phyloP scores from a whole-genome alignment of 371 early-diverging fungal species.

The Mortierella sp. region DNA sequence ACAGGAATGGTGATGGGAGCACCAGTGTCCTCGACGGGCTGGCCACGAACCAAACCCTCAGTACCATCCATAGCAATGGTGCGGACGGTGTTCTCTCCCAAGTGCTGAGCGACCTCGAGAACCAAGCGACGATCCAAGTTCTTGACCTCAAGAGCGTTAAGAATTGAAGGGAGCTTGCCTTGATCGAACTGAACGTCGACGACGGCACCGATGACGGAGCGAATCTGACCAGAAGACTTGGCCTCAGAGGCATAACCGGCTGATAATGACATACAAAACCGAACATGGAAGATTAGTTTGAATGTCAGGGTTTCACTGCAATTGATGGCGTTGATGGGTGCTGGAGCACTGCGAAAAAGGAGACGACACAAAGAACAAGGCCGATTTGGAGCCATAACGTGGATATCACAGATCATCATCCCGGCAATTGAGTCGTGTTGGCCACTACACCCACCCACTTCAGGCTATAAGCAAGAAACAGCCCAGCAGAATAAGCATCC shows the following conservation, averaged over 20 bases:
- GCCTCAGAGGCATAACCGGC: conserved; percentile 60
- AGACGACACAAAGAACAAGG: no score
- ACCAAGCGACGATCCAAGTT: conserved; percentile 89
- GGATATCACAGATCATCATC: no score
- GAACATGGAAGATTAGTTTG: background rate
- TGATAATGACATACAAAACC: no score
- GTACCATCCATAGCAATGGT: conserved; percentile 98
- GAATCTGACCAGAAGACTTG: conserved; percentile 70
- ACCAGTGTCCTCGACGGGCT: conserved; percentile 94
- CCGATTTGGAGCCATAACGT: no score
- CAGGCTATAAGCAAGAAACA: no score
- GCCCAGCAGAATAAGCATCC: no score
- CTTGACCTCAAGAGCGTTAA: conserved; percentile 96
- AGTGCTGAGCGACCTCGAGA: conserved; percentile 96
- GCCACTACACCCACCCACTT: no score
- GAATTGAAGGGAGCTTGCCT: conserved; percentile 92
- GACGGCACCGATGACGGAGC: conserved; percentile 97
- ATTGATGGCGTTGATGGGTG: no score
- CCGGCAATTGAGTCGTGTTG: no score
- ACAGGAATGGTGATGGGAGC: conserved; percentile 94
- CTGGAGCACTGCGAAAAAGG: no score
- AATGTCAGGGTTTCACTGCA: no score
- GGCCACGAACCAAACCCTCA: conserved; percentile 97
- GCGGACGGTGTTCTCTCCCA: conserved; percentile 98
- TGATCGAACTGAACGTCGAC: conserved; percentile 97